Percentiles rank a stretch among this genome's conserved stretches.
Evolutionary conservation across 805 yeast genomes (phyloP).

Genomic region (Tetrapisispora pingtungensis): DNA sequence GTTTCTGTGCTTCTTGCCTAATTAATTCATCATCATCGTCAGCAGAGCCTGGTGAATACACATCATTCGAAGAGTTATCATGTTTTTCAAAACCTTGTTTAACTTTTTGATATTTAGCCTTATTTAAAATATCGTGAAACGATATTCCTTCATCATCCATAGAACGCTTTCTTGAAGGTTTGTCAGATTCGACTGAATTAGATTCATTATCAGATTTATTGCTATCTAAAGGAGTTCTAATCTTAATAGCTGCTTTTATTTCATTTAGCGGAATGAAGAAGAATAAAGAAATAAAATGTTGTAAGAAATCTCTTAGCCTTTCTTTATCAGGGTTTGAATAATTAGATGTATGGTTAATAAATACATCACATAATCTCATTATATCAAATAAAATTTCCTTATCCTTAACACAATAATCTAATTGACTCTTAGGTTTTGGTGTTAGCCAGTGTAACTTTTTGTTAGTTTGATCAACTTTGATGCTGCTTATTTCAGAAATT

Average conservation of each 20-base stretch:
- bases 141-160: slow-evolving; percentile 13
- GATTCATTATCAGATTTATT: slow-evolving; percentile 10
- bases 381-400: slow-evolving; percentile 64
- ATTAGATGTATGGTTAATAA: slow-evolving; percentile 55
- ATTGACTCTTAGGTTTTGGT: slow-evolving; percentile 72
- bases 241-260: slow-evolving; percentile 33
- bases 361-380: slow-evolving; percentile 53
- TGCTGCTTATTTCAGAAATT: slow-evolving; percentile 83
- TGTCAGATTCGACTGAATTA: slow-evolving; percentile 7
- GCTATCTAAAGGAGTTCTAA: slow-evolving; percentile 13
- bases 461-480: slow-evolving; percentile 82
- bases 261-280: slow-evolving; percentile 48
- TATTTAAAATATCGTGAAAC: slow-evolving; percentile 18
- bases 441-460: slow-evolving; percentile 78
- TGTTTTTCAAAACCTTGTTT: slow-evolving; percentile 14
- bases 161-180: slow-evolving; percentile 26
- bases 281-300: slow-evolving; percentile 59
- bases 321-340: slow-evolving; percentile 78
- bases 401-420: slow-evolving; percentile 57
- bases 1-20: slow-evolving; percentile 24
- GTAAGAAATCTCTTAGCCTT: slow-evolving; percentile 59
- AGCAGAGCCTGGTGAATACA: slow-evolving; percentile 11
- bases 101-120: slow-evolving; percentile 34
- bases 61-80: slow-evolving; percentile 16
- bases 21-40: slow-evolving; percentile 28